A percentile compares a stretch with the other conserved stretches of the same genome.
phyloP scores from a whole-genome alignment of 257 asterid species.

The Capsicum baccatum region DNA sequence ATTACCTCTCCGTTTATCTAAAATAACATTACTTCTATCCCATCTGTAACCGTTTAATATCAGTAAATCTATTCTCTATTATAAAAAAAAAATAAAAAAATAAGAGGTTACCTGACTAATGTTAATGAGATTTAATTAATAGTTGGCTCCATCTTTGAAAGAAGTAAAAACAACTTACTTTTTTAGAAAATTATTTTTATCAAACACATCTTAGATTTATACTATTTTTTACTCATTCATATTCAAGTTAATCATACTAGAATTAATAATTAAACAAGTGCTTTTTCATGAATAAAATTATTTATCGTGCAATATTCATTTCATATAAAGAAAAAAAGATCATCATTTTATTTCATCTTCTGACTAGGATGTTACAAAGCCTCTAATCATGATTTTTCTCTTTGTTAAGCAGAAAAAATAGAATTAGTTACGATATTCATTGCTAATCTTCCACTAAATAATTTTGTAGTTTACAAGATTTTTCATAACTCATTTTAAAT shows the following conservation, averaged over 20 bases:
- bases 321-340: background rate
- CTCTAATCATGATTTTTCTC: background rate
- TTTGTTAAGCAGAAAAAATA: background rate
- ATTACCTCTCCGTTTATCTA: background rate
- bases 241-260: background rate
- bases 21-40: no score
- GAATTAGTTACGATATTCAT: background rate
- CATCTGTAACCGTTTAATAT: no score
- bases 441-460: background rate
- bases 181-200: no score
- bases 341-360: background rate
- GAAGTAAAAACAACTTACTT: no score
- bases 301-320: background rate
- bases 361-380: background rate
- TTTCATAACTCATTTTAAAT: background rate
- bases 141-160: no score
- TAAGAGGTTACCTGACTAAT: no score
- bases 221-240: background rate
- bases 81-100: no score
- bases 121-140: no score
- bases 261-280: background rate
- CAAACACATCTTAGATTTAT: background rate
- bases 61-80: no score
- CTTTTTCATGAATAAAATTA: background rate
- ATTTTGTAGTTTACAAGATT: background rate